phyloP scores from a whole-genome alignment of 805 yeast genomes.

The Ogataea degrootiae region DNA sequence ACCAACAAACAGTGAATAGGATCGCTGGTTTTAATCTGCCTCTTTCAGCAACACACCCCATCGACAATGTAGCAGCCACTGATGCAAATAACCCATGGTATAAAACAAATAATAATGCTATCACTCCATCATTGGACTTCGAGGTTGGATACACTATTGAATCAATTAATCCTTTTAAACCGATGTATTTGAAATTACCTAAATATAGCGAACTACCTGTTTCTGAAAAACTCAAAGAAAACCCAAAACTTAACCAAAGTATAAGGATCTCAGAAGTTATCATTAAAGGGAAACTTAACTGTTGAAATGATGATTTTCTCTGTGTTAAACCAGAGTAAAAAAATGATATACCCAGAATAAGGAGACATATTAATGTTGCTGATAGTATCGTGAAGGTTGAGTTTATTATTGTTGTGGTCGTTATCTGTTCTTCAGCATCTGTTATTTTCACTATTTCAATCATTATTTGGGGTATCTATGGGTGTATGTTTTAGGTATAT shows the following conservation, averaged over 20 bases:
- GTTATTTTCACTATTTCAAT: not conserved
- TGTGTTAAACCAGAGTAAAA: conserved; percentile 82
- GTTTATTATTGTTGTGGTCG: conserved; percentile 5
- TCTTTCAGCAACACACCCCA: conserved; percentile 86
- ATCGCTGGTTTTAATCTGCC: conserved; percentile 78
- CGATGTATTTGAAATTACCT: conserved; percentile 74
- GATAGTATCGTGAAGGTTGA: conserved; percentile 43
- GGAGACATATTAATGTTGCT: conserved; percentile 60
- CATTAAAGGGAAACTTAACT: conserved; percentile 70
- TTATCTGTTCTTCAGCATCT: not conserved
- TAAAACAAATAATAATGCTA: conserved; percentile 66
- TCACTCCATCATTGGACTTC: conserved; percentile 23
- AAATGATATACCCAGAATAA: conserved; percentile 86
- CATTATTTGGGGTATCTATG: not conserved
- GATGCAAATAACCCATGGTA: conserved; percentile 83
- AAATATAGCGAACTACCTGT: conserved; percentile 57
- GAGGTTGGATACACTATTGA: conserved; percentile 11
- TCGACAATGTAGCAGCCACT: conserved; percentile 76
- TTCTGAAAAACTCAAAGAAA: conserved; percentile 76
- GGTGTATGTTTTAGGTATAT: not conserved
- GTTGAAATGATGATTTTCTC: conserved; percentile 71
- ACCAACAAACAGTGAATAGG: conserved; percentile 74
- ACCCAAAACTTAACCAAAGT: conserved; percentile 94
- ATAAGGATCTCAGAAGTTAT: conserved; percentile 62
- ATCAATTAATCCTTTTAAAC: conserved; percentile 51